Evolutionary conservation across 192 early-diverging fungal genomes (phyloP), one percentile per base, ranked within the genome.

Genomic region (Gryganskiella cystojenkinii): DNA sequence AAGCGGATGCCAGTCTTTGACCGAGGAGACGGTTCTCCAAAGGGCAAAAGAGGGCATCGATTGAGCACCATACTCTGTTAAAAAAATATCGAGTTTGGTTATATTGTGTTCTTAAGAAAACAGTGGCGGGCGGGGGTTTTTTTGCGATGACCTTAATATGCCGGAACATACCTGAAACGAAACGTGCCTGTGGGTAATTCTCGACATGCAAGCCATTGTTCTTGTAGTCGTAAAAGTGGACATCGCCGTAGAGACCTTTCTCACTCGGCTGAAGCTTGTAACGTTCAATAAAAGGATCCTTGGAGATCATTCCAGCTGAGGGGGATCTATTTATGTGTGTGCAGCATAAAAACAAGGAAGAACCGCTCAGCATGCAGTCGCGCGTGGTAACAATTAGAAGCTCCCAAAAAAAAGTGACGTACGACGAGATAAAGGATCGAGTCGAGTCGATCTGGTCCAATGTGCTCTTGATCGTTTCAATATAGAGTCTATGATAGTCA

Each of bases 141-240:
- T 15, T 0, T 10, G 28, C 8, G 54, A 14, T 9, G 10, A 56
- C 11, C 30, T n/a, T n/a, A n/a, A n/a, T n/a, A n/a, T n/a, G n/a
- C n/a, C n/a, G n/a, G n/a, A 34, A 54, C 37, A n/a, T 74, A 74
- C 71, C 71, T 24, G 73, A 76, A 14, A 76, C 73, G 20, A 76
- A 76, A 11, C 73, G 73, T 13, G 73, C 57, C 1, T 58, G 56
- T 10, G 73, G 73, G 31, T 64, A 76, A 20, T 76, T 6, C 54
- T 76, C 73, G 17, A 63, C 47, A 43, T 67, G 65, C 14, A 76
- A 30, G 2, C 73, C 73, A 30, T 76, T 76, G 60, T 76, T 51
- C 60, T 76, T 76, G 54, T 76, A 76, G 47, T 76, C 73, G n/a
- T 76, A 76, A 34, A 76, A 76, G 20, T 76, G 73, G 13, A 76